Evolutionary conservation across 116 monocot genomes (phyloP).

Genomic region (Papilionanthe hybrid): DNA sequence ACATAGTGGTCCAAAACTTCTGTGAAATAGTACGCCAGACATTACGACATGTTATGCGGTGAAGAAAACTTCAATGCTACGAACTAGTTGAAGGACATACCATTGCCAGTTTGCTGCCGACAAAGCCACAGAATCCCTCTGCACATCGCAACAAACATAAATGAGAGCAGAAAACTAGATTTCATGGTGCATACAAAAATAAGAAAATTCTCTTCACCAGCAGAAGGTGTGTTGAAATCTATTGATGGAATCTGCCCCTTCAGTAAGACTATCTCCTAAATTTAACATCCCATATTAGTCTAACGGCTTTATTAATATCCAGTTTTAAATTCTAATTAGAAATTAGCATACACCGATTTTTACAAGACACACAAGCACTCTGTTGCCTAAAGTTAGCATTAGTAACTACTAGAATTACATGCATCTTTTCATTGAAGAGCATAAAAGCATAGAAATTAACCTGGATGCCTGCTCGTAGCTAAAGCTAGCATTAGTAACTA

Average conservation of each 20-base stretch:
- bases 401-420: background rate
- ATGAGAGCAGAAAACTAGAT: conserved; percentile 6
- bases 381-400: background rate
- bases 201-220: background rate
- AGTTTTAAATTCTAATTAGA: background rate
- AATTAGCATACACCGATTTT: background rate
- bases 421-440: conserved; percentile 10
- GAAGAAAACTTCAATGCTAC: background rate
- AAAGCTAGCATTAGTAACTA: conserved; percentile 27
- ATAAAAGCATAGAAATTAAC: conserved; percentile 24
- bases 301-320: background rate
- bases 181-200: background rate
- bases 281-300: background rate
- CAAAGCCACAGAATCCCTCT: conserved; percentile 93
- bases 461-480: conserved; percentile 95
- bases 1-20: background rate
- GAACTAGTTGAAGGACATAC: conserved; percentile 28
- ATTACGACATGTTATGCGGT: background rate
- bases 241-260: background rate
- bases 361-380: background rate
- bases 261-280: background rate
- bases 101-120: conserved; percentile 66
- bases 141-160: conserved; percentile 14
- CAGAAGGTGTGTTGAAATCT: background rate
- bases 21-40: background rate